Percentiles rank a stretch among this genome's conserved stretches.
Conservation (phyloP, 495 filamentous ascomycete species). For the Margaritispora aquatica region DNA sequence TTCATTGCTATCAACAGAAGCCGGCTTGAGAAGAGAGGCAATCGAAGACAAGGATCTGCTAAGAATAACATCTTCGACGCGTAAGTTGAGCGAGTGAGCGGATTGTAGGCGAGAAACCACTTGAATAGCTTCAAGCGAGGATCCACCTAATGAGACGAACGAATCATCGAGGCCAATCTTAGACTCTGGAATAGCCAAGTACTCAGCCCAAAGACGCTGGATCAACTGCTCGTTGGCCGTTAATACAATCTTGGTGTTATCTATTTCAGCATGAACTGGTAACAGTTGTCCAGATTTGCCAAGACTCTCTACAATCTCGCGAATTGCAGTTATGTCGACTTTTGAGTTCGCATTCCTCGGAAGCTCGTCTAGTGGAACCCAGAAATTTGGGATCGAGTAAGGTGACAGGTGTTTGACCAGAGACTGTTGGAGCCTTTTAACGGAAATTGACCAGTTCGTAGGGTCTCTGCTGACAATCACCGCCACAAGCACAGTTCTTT, state of each 20-base stretch:
- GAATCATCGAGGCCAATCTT: conserved; percentile 47
- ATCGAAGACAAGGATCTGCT: neutral
- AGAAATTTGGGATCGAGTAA: conserved; percentile 24
- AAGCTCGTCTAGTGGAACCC: conserved; percentile 7
- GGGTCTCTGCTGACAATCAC: neutral
- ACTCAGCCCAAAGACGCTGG: conserved; percentile 4
- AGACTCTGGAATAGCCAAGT: conserved; percentile 3
- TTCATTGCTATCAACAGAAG: neutral
- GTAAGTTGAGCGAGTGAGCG: conserved; percentile 32
- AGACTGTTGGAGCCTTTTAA: neutral
- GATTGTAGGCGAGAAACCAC: conserved; percentile 52
- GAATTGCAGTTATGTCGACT: conserved; percentile 19
- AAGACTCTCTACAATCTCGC: neutral
- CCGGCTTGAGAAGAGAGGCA: neutral
- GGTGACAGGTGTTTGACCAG: conserved; percentile 6
- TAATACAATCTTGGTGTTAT: neutral
- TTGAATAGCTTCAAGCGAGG: conserved; percentile 66
- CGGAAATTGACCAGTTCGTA: neutral
- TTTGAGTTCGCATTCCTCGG: conserved; percentile 1
- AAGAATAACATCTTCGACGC: neutral
- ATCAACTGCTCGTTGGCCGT: neutral
- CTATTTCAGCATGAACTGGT: neutral
- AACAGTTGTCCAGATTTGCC: neutral
- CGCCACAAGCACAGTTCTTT: neutral
- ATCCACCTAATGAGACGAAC: conserved; percentile 60